A percentile compares a stretch with the other conserved stretches of the same genome.
These are phyloP conservation scores for Thuidium tamariscinum DNA, from an alignment of 225 moss, liverwort and hornwort genomes.

Conservation along the genomic window DNA sequence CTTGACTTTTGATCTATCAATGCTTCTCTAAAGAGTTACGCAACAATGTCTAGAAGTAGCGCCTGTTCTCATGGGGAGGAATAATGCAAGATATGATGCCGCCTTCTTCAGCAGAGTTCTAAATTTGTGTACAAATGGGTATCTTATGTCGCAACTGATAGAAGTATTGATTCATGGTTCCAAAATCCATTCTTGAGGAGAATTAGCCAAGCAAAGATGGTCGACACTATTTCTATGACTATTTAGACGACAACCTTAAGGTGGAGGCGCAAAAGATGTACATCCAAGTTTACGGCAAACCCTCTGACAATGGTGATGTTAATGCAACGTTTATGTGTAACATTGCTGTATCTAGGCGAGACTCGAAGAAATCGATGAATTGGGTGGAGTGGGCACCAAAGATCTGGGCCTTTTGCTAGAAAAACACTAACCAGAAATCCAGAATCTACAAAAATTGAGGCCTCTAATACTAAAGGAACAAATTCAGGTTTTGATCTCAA, in stretches of 20 bases:
- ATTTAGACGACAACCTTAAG: background rate
- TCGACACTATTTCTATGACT: background rate
- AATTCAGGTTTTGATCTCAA: background rate
- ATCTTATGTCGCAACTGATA: background rate
- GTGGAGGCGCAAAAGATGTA: background rate
- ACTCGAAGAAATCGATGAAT: background rate
- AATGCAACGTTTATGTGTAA: background rate
- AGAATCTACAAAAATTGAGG: background rate
- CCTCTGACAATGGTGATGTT: background rate
- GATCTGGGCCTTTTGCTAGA: fast-evolving
- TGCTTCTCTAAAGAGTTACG: too few relatives aligned
- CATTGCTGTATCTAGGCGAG: background rate
- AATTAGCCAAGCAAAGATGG: background rate
- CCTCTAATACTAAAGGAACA: background rate
- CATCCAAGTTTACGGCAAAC: background rate
- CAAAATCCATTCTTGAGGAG: background rate
- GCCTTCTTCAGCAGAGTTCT: background rate
- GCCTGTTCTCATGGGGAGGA: background rate
- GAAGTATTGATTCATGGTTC: background rate
- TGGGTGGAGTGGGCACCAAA: background rate
- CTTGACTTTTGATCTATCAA: too few relatives aligned
- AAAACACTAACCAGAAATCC: fast-evolving
- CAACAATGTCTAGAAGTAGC: background rate
- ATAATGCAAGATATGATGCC: background rate
- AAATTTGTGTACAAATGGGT: background rate